phyloP scores from a whole-genome alignment of 345 rosid species.

The Citrus sinensis region DVS_A1.0 CM039169.1:1872501-1873000 shows the following conservation, averaged over 20 bases:
- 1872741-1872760: too few species aligned
- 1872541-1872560: neutral
- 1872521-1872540: neutral
- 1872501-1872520: neutral
- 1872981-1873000: neutral
- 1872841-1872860: constrained; percentile 52
- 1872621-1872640: constrained; percentile 49
- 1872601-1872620: constrained; percentile 28
- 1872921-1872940: constrained; percentile 8
- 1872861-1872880: constrained; percentile 61
- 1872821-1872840: constrained; percentile 59
- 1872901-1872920: constrained; percentile 25
- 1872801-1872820: constrained; percentile 45
- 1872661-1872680: constrained; percentile 32
- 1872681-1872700: constrained; percentile 35
- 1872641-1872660: constrained; percentile 57
- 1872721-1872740: constrained; percentile 44
- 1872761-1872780: too few species aligned
- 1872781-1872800: neutral
- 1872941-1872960: neutral
- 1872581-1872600: neutral
- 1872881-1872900: constrained; percentile 29
- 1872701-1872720: constrained; percentile 51
- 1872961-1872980: neutral
- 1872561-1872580: constrained; percentile 13